Evolutionary conservation across 1,139 yeast genomes (phyloP).

Genomic region (Saccharomycopsis hybrid): DNA sequence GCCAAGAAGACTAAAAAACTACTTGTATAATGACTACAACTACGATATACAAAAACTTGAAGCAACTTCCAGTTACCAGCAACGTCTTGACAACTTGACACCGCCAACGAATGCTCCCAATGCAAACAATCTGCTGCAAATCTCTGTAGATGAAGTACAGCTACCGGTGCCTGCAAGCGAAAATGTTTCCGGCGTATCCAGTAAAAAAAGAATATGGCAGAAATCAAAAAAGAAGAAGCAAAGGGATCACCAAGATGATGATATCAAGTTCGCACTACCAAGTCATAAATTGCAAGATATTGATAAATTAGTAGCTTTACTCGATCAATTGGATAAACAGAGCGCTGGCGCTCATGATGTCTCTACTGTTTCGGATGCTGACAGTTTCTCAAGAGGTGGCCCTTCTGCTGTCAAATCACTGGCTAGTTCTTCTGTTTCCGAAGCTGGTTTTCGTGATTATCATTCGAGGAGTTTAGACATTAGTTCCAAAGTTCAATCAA

Average conservation of each 20-base stretch:
- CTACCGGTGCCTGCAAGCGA: neutral
- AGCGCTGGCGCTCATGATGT: neutral
- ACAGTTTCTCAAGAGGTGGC: no score
- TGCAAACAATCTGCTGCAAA: neutral
- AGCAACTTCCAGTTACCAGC: neutral
- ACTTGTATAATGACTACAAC: conserved; percentile 6
- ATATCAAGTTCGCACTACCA: neutral
- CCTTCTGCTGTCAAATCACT: neutral
- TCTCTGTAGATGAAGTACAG: no score
- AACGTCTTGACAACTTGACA: neutral
- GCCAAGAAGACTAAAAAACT: neutral
- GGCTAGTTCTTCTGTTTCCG: neutral
- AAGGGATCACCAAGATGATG: neutral
- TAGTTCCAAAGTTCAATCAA: neutral
- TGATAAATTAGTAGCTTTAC: neutral
- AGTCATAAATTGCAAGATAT: neutral
- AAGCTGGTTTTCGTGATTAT: neutral
- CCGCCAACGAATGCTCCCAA: neutral
- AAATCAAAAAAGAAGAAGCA: neutral
- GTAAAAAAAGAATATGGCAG: neutral
- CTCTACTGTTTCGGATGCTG: no score
- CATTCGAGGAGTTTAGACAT: neutral
- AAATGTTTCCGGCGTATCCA: neutral
- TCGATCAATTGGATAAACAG: neutral
- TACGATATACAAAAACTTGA: neutral